Conservation (phyloP, 1,139 yeast species). For the Debaryomycetaceae sp. region DNA sequence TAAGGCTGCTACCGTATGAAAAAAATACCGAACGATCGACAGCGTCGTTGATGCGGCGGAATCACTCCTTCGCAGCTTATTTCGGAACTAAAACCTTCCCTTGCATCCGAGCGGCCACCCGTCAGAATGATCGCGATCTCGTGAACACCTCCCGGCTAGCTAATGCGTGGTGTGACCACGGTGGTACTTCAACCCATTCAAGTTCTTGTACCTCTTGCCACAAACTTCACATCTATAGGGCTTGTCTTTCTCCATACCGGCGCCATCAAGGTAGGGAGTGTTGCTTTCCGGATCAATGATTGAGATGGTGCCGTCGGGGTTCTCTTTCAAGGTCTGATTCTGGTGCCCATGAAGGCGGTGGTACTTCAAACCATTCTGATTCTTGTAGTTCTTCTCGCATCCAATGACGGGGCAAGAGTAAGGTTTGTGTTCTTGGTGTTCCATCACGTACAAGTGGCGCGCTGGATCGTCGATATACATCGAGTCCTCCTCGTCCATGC, state of each 20-base stretch:
- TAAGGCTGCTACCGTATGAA: too few species aligned
- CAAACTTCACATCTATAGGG: constrained; percentile 98
- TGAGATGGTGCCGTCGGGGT: constrained; percentile 89
- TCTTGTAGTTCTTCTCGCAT: constrained; percentile 94
- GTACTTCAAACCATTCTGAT: constrained; percentile 94
- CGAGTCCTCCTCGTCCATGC: constrained; percentile 32
- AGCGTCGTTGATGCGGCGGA: too few species aligned
- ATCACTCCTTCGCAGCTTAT: too few species aligned
- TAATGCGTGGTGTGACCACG: constrained; percentile 96
- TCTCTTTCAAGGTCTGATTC: constrained; percentile 85
- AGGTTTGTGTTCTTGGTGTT: constrained; percentile 89
- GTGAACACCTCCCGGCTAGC: too few species aligned
- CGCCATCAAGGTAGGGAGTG: constrained; percentile 87
- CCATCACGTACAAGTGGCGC: constrained; percentile 86
- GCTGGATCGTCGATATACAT: constrained; percentile 91
- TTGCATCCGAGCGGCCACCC: too few species aligned
- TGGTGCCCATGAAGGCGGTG: constrained; percentile 97
- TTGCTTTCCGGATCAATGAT: constrained; percentile 92
- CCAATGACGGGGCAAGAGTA: constrained; percentile 98
- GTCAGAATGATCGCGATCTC: too few species aligned
- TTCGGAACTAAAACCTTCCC: too few species aligned
- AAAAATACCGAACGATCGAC: too few species aligned
- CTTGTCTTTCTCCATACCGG: constrained; percentile 93
- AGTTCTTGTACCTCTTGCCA: constrained; percentile 92
- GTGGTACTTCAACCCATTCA: constrained; percentile 94